Percentiles rank a stretch among this genome's conserved stretches.
These are phyloP conservation scores for Aspergillaceae sp. DNA, from an alignment of 2,329 filamentous ascomycete genomes.

Conservation along the genomic window DNA sequence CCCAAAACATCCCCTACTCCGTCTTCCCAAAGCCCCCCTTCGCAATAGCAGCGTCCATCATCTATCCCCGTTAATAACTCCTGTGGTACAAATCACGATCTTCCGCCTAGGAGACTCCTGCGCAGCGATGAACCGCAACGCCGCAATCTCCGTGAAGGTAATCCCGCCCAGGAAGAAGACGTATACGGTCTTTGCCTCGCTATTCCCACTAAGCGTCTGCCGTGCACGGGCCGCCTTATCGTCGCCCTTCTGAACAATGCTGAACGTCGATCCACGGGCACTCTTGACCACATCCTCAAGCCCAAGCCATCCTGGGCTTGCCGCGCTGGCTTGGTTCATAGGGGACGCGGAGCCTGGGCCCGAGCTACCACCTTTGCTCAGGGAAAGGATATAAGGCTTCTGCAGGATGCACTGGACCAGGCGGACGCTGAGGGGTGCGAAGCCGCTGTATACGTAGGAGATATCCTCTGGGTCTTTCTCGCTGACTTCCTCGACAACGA, in stretches of 20 bases:
- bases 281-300: constrained; percentile 91
- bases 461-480: constrained; percentile 91
- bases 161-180: constrained; percentile 98
- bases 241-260: constrained; percentile 82
- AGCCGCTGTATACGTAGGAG: constrained; percentile 96
- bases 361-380: constrained; percentile 52
- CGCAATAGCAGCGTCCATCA: constrained; percentile 81
- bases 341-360: constrained; percentile 37
- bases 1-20: constrained; percentile 7
- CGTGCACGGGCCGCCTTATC: constrained; percentile 86
- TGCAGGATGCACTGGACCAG: constrained; percentile 89
- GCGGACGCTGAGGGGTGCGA: constrained; percentile 83
- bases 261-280: constrained; percentile 79
- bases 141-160: constrained; percentile 92
- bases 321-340: constrained; percentile 44
- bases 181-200: constrained; percentile 74
- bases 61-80: constrained; percentile 78
- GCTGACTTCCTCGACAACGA: constrained; percentile 94
- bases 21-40: constrained; percentile 50
- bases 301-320: constrained; percentile 76
- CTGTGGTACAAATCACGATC: constrained; percentile 87
- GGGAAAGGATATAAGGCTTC: constrained; percentile 69
- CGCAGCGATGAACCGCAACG: constrained; percentile 78
- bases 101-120: constrained; percentile 73
- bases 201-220: constrained; percentile 67